A percentile compares a stretch with the other conserved stretches of the same genome.
These are phyloP conservation scores for Ceraceosorus bombacis DNA, from an alignment of 1,284 basidiomycete genomes.

Conservation along the genomic window DNA sequence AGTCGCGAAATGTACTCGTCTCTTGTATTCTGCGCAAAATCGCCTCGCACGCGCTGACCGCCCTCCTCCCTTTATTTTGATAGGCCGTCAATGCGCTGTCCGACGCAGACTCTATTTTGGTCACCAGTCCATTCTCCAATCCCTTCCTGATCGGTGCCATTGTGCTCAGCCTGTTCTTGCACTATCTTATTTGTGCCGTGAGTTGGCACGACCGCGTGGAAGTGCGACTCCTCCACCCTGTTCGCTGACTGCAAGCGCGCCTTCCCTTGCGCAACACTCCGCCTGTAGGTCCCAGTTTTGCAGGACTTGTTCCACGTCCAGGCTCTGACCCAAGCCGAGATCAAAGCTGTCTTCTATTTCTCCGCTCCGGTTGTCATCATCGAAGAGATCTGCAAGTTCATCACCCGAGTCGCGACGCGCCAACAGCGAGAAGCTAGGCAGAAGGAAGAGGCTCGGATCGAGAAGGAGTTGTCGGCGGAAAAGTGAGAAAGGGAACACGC, in stretches of 20 bases:
- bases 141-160: constrained; percentile 65
- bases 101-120: constrained; percentile 89
- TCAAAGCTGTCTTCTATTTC: constrained; percentile 68
- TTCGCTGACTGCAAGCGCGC: background rate
- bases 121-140: constrained; percentile 86
- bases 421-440: too few species aligned
- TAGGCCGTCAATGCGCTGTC: constrained; percentile 88
- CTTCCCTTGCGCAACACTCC: constrained; percentile 11
- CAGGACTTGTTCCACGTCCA: constrained; percentile 68
- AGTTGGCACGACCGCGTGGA: background rate
- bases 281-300: constrained; percentile 26
- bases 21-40: too few species aligned
- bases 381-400: constrained; percentile 82
- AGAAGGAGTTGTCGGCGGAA: too few species aligned
- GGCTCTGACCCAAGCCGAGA: constrained; percentile 82
- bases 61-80: too few species aligned
- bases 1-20: too few species aligned
- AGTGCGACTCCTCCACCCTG: background rate
- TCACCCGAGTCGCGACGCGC: constrained; percentile 51
- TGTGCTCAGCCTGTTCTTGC: constrained; percentile 77
- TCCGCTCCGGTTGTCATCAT: constrained; percentile 81
- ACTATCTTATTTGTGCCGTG: constrained; percentile 89
- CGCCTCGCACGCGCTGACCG: too few species aligned
- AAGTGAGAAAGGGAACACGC: too few species aligned
- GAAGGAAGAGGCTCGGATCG: too few species aligned